Evolutionary conservation across 768 basidiomycete species (phyloP).

Genomic region (Leccinum subgranulosum): DNA sequence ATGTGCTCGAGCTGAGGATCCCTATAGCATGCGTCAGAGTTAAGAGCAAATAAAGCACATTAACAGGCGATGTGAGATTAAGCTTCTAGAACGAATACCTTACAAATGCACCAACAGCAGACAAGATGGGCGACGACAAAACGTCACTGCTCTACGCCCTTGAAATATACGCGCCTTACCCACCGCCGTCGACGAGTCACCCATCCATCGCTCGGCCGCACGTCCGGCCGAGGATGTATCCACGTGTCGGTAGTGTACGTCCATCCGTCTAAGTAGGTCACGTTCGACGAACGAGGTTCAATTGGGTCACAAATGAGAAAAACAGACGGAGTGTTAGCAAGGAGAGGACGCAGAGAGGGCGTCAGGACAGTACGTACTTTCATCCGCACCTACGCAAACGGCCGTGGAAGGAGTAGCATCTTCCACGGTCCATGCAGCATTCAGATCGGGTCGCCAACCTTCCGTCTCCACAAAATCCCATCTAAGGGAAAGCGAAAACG

Average conservation of each 20-base stretch:
- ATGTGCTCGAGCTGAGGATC: too few relatives aligned
- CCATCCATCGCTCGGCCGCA: conserved; percentile 42
- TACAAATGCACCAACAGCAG: too few relatives aligned
- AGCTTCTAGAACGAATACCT: too few relatives aligned
- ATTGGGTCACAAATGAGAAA: neutral
- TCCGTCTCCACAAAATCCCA: conserved; percentile 78
- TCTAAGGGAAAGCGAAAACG: conserved; percentile 67
- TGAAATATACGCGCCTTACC: conserved; percentile 58
- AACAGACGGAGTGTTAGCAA: neutral
- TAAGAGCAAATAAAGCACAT: too few relatives aligned
- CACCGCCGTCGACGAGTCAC: conserved; percentile 68
- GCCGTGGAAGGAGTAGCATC: neutral
- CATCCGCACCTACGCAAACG: conserved; percentile 23
- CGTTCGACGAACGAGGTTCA: neutral
- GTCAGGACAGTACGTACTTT: conserved; percentile 16
- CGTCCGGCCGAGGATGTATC: conserved; percentile 45
- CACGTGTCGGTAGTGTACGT: conserved; percentile 78
- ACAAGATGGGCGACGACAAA: too few relatives aligned
- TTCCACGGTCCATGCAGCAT: conserved; percentile 50
- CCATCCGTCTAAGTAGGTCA: conserved; percentile 51
- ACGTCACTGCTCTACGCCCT: neutral
- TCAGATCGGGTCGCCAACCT: conserved; percentile 69
- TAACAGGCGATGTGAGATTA: too few relatives aligned
- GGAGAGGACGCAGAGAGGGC: too few relatives aligned
- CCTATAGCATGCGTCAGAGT: too few relatives aligned